Conservation (phyloP, 164 flowering plant genomes). For the Vitis amurensis region DNA sequence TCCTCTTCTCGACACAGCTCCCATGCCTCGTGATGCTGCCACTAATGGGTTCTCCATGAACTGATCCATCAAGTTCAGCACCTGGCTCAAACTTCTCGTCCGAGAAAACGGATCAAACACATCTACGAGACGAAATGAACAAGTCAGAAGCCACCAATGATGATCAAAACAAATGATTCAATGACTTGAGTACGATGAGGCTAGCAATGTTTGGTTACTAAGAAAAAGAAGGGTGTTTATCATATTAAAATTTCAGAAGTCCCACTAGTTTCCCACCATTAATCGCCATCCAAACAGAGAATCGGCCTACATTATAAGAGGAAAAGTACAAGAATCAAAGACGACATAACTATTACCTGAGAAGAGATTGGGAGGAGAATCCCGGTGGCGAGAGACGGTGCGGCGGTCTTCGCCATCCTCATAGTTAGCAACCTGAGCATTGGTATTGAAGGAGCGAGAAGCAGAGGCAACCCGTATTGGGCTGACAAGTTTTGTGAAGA, state of each 20-base stretch:
- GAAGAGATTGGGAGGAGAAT: slow-evolving; percentile 27
- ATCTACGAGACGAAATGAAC: slow-evolving; percentile 32
- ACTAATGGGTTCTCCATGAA: slow-evolving; percentile 49
- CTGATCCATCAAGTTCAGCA: slow-evolving; percentile 75
- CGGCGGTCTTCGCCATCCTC: slow-evolving; percentile 24
- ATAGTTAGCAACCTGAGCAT: slow-evolving; percentile 18
- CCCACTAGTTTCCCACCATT: too few relatives aligned
- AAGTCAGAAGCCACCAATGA: background rate
- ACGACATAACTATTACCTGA: slow-evolving; percentile 36
- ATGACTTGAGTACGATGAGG: background rate
- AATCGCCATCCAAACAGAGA: too few relatives aligned
- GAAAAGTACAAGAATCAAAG: background rate
- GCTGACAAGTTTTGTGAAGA: slow-evolving; percentile 23
- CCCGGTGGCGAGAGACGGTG: slow-evolving; percentile 23
- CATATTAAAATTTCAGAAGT: too few relatives aligned
- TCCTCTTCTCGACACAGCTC: slow-evolving; percentile 41
- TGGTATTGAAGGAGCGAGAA: slow-evolving; percentile 35
- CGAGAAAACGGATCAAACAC: slow-evolving; percentile 67
- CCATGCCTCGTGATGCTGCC: slow-evolving; percentile 33
- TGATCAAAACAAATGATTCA: background rate
- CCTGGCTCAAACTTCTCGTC: slow-evolving; percentile 58
- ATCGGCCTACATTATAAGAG: background rate
- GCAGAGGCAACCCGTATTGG: slow-evolving; percentile 23
- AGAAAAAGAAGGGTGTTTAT: too few relatives aligned
- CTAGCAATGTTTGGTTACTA: too few relatives aligned